These are phyloP conservation scores for Lizanozyma gosingica DNA, from an alignment of 1,139 yeast species.

Conservation along the genomic window DNA sequence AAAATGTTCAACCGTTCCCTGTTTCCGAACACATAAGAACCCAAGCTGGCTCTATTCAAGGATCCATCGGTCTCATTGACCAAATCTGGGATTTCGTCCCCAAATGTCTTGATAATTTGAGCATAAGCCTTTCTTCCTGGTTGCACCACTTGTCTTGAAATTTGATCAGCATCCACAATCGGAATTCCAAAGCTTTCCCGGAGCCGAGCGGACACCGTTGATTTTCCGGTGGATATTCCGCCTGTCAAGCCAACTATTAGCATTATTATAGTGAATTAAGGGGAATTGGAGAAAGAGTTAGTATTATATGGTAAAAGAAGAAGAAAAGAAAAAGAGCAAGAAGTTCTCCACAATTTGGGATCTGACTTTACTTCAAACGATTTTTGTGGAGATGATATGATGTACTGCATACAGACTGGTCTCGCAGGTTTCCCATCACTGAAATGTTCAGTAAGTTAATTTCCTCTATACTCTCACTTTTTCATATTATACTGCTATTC, in stretches of 20 bases:
- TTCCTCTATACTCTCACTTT: no score
- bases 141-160: conserved; percentile 77
- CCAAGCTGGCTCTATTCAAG: conserved; percentile 67
- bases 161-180: conserved; percentile 80
- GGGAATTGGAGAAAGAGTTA: no score
- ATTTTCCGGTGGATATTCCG: conserved; percentile 92
- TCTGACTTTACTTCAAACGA: no score
- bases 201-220: conserved; percentile 69
- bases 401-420: no score
- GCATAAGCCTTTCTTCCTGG: conserved; percentile 72
- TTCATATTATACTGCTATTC: no score
- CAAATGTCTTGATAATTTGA: conserved; percentile 54
- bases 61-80: conserved; percentile 38
- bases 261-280: no score
- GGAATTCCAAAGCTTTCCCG: conserved; percentile 43
- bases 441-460: no score
- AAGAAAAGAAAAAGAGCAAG: no score
- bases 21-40: conserved; percentile 69
- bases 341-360: no score
- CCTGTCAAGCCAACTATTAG: conserved; percentile 90
- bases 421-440: no score
- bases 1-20: conserved; percentile 43
- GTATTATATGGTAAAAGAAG: no score
- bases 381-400: no score
- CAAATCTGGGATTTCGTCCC: conserved; percentile 45